Conservation (phyloP, 495 filamentous ascomycete species). For the Penicillium odoratum region DNA sequence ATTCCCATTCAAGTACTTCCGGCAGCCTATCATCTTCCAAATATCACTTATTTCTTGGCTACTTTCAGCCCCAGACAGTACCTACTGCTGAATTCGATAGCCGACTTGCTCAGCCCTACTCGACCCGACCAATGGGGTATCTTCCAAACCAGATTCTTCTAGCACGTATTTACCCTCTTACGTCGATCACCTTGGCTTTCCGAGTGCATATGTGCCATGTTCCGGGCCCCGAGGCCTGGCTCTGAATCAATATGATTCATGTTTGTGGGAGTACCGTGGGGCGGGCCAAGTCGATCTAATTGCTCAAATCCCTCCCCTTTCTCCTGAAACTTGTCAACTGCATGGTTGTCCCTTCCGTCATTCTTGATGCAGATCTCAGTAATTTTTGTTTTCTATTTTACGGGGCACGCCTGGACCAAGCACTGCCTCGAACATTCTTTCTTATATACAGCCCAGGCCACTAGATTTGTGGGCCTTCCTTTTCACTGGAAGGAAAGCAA, state of each 20-base stretch:
- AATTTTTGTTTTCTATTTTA: conserved; percentile 8
- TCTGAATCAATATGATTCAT: background rate
- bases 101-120: conserved; percentile 13
- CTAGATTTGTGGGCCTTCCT: background rate
- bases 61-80: conserved; percentile 2
- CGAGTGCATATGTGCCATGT: conserved; percentile 8
- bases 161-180: conserved; percentile 2
- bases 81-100: background rate
- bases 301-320: background rate
- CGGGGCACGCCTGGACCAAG: conserved; percentile 5
- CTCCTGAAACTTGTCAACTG: background rate
- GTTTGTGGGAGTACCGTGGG: background rate
- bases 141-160: background rate
- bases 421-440: conserved; percentile 23
- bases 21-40: background rate
- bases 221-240: background rate
- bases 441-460: conserved; percentile 16
- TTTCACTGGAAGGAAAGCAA: background rate
- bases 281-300: background rate
- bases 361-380: conserved; percentile 17
- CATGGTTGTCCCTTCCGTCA: conserved; percentile 8
- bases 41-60: background rate
- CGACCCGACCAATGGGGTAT: background rate
- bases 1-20: conserved; percentile 2
- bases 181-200: conserved; percentile 8